phyloP scores from a whole-genome alignment of 495 filamentous ascomycete genomes.

The Hypomontagnella submonticulosa region DNA sequence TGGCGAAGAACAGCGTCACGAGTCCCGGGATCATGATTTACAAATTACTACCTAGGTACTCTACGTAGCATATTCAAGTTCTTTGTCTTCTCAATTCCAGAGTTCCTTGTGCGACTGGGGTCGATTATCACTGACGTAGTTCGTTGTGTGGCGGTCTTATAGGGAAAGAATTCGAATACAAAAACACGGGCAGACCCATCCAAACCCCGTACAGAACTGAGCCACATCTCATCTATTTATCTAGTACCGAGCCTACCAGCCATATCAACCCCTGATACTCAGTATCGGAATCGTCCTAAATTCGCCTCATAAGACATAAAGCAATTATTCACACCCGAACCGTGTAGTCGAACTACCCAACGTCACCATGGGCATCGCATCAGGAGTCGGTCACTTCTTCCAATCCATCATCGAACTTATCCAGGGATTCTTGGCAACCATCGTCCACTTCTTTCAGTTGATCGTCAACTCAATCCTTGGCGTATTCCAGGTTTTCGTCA shows the following conservation, averaged over 20 bases:
- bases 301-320: background rate
- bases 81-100: slow-evolving; percentile 19
- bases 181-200: background rate
- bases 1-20: slow-evolving; percentile 31
- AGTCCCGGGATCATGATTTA: slow-evolving; percentile 19
- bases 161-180: slow-evolving; percentile 8
- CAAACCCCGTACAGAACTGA: background rate
- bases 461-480: slow-evolving; percentile 51
- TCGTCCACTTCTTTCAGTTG: slow-evolving; percentile 49
- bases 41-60: slow-evolving; percentile 13
- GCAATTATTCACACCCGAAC: background rate
- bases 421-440: slow-evolving; percentile 33
- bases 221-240: slow-evolving; percentile 7
- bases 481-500: slow-evolving; percentile 46
- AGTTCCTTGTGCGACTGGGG: slow-evolving; percentile 6
- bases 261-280: background rate
- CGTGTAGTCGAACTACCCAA: background rate
- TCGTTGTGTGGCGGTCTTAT: slow-evolving; percentile 4
- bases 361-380: slow-evolving; percentile 50
- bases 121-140: slow-evolving; percentile 27
- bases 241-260: too few species aligned
- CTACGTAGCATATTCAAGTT: too few species aligned
- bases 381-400: slow-evolving; percentile 48
- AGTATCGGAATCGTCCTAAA: background rate
- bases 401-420: slow-evolving; percentile 52